Evolutionary conservation across 1,139 yeast genomes (phyloP).

Genomic region (Candida glucosophila): DNA sequence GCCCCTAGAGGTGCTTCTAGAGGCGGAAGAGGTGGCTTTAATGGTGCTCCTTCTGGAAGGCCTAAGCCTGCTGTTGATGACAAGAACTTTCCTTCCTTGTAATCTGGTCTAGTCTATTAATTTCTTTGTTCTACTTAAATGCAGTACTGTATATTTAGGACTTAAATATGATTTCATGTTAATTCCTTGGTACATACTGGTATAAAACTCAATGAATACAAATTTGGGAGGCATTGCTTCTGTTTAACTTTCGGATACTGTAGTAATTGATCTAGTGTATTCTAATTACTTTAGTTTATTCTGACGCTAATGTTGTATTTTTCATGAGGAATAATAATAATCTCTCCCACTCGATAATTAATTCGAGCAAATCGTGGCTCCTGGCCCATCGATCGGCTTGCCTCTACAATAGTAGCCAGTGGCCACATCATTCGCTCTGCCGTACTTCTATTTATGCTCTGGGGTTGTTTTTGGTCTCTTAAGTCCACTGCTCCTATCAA

Average conservation of each 20-base stretch:
- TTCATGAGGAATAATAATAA: conserved; percentile 3
- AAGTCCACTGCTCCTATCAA: conserved; percentile 1
- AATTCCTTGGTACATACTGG: too few species aligned
- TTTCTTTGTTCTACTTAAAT: not conserved
- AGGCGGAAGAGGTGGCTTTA: conserved; percentile 14
- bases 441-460: too few species aligned
- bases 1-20: too few species aligned
- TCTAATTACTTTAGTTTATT: conserved; percentile 1
- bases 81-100: conserved; percentile 57
- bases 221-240: too few species aligned
- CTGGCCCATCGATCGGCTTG: not conserved
- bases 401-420: too few species aligned
- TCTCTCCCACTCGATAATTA: conserved; percentile 1
- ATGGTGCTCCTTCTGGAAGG: conserved; percentile 21
- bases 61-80: conserved; percentile 41
- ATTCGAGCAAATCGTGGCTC: conserved; percentile 1
- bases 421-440: too few species aligned
- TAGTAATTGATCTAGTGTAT: too few species aligned
- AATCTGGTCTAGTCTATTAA: conserved; percentile 6
- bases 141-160: too few species aligned
- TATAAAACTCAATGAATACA: too few species aligned
- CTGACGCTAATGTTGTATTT: conserved; percentile 2
- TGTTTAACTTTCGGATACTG: too few species aligned
- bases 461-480: too few species aligned
- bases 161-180: too few species aligned